Percentiles rank a stretch among this genome's conserved stretches.
These are phyloP conservation scores for Magnaporthiopsis incrustans DNA, from an alignment of 2,329 filamentous ascomycete genomes.

Conservation along the genomic window DNA sequence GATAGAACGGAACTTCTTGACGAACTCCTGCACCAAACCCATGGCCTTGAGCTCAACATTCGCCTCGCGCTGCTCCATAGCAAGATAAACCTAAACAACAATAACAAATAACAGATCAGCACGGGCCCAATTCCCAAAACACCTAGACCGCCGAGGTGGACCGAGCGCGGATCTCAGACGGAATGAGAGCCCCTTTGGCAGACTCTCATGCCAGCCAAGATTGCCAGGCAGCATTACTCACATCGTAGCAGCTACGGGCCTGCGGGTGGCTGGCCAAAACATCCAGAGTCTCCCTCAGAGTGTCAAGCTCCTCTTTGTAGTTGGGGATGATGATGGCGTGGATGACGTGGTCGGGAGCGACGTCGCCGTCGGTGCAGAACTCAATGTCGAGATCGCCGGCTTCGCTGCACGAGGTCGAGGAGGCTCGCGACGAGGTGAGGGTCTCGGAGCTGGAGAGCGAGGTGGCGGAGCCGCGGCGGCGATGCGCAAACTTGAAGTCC, in stretches of 20 bases:
- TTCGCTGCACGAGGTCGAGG: constrained; percentile 41
- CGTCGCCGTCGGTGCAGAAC: constrained; percentile 33
- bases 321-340: constrained; percentile 66
- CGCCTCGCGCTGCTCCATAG: constrained; percentile 63
- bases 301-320: constrained; percentile 66
- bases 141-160: not conserved
- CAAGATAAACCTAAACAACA: constrained; percentile 53
- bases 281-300: constrained; percentile 58
- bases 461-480: constrained; percentile 43
- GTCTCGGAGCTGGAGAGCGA: constrained; percentile 51
- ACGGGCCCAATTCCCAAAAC: not conserved
- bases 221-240: constrained; percentile 36
- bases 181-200: no score
- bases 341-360: constrained; percentile 39
- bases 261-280: constrained; percentile 60
- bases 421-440: constrained; percentile 37
- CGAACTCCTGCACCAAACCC: constrained; percentile 52
- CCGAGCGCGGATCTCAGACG: not conserved
- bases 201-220: not conserved
- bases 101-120: constrained; percentile 3
- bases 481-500: constrained; percentile 37
- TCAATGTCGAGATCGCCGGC: constrained; percentile 42
- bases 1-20: constrained; percentile 57
- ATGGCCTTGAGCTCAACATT: constrained; percentile 54
- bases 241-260: constrained; percentile 59